phyloP scores from a whole-genome alignment of 208 protist species.

The Leishmania major region DNA sequence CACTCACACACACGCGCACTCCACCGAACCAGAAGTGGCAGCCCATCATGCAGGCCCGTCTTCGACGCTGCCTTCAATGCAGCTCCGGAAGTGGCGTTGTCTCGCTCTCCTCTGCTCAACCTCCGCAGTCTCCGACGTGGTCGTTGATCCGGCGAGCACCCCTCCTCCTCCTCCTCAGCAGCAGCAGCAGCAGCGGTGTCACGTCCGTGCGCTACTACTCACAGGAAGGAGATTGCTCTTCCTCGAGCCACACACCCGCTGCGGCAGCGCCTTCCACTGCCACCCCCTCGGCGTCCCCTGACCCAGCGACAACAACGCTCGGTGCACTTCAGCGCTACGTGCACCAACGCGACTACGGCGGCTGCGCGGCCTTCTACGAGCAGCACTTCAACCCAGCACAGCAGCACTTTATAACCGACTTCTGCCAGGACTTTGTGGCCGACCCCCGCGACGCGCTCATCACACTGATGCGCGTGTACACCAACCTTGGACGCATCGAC shows the following conservation, averaged over 20 bases:
- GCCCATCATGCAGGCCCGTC: background rate
- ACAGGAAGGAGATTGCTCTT: background rate
- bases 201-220: slow-evolving; percentile 7
- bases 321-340: slow-evolving; percentile 23
- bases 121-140: background rate
- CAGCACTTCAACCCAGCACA: slow-evolving; percentile 23
- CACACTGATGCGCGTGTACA: slow-evolving; percentile 70
- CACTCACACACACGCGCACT: background rate
- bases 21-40: background rate
- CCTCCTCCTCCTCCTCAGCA: background rate
- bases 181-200: background rate
- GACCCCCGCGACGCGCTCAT: slow-evolving; percentile 58
- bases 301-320: slow-evolving; percentile 11
- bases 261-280: background rate
- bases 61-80: background rate
- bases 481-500: slow-evolving; percentile 62
- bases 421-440: slow-evolving; percentile 37
- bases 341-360: slow-evolving; percentile 34
- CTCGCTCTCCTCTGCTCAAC: background rate
- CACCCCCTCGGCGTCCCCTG: background rate
- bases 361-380: slow-evolving; percentile 41
- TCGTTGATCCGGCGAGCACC: background rate
- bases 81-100: background rate
- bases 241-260: background rate
- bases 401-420: slow-evolving; percentile 40